These are phyloP conservation scores for Alisma plantagoaquatica DNA, from an alignment of 106 monocot genomes.

Conservation along the genomic window DNA sequence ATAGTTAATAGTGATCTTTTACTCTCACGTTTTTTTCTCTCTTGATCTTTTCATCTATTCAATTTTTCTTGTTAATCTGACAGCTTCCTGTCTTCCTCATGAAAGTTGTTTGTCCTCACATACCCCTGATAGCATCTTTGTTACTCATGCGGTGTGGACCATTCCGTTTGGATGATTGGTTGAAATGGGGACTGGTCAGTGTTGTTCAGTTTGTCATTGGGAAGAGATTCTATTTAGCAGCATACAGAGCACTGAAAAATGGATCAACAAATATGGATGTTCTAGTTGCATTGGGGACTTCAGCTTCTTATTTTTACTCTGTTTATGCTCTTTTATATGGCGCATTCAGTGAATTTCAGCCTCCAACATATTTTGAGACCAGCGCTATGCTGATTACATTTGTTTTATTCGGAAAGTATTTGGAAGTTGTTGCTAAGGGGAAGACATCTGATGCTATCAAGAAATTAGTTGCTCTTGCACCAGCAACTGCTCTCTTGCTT, in stretches of 20 bases:
- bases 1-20: too few species aligned
- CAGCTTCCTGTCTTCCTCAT: constrained; percentile 89
- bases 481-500: constrained; percentile 78
- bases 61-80: not conserved
- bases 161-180: constrained; percentile 48
- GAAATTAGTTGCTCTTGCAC: constrained; percentile 88
- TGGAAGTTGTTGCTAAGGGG: constrained; percentile 95
- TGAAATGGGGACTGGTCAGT: constrained; percentile 60
- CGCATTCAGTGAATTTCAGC: constrained; percentile 53
- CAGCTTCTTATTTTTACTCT: constrained; percentile 90
- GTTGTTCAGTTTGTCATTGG: constrained; percentile 86
- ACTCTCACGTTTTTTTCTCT: too few species aligned
- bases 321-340: constrained; percentile 76
- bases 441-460: constrained; percentile 94
- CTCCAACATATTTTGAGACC: constrained; percentile 94
- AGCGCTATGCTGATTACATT: constrained; percentile 98
- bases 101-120: constrained; percentile 37
- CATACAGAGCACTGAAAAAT: constrained; percentile 76
- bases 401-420: constrained; percentile 90
- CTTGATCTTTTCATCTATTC: constrained; percentile 3
- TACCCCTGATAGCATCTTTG: constrained; percentile 33
- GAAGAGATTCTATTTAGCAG: constrained; percentile 86
- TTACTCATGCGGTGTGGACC: constrained; percentile 53
- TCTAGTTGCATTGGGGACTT: constrained; percentile 80
- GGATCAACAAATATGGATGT: constrained; percentile 99